phyloP scores from a whole-genome alignment of 1,139 yeast genomes.

The Blastobotrys capitulatus region DNA sequence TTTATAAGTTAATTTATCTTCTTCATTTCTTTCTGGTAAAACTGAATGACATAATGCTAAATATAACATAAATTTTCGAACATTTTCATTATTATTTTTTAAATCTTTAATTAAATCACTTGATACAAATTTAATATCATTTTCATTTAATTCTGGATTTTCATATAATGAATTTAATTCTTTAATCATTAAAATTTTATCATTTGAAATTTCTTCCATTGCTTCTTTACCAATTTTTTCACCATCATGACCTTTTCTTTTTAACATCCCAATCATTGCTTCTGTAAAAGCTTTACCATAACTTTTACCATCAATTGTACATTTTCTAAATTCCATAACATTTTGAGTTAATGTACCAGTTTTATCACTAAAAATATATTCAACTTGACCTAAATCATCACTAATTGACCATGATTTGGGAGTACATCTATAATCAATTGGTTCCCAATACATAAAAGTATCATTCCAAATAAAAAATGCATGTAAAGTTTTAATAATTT shows the following conservation, averaged over 20 bases:
- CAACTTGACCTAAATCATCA: slow-evolving; percentile 97
- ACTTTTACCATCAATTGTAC: slow-evolving; percentile 76
- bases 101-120: slow-evolving; percentile 24
- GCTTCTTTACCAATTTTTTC: slow-evolving; percentile 46
- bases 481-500: slow-evolving; percentile 86
- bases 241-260: slow-evolving; percentile 75
- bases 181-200: slow-evolving; percentile 58
- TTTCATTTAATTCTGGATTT: slow-evolving; percentile 56
- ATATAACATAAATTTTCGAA: slow-evolving; percentile 60
- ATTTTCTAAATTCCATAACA: slow-evolving; percentile 92
- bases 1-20: slow-evolving; percentile 55
- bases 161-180: slow-evolving; percentile 43
- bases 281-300: slow-evolving; percentile 96
- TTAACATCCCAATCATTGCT: slow-evolving; percentile 86
- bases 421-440: slow-evolving; percentile 85
- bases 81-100: slow-evolving; percentile 34
- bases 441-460: slow-evolving; percentile 75
- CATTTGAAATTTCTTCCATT: slow-evolving; percentile 47
- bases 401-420: slow-evolving; percentile 97
- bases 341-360: slow-evolving; percentile 97
- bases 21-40: slow-evolving; percentile 52
- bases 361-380: slow-evolving; percentile 91
- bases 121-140: slow-evolving; percentile 41
- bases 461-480: slow-evolving; percentile 89
- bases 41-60: slow-evolving; percentile 91